phyloP scores from a whole-genome alignment of 176 grass and related monocot species.

The Coix lacrymajobi region DNA sequence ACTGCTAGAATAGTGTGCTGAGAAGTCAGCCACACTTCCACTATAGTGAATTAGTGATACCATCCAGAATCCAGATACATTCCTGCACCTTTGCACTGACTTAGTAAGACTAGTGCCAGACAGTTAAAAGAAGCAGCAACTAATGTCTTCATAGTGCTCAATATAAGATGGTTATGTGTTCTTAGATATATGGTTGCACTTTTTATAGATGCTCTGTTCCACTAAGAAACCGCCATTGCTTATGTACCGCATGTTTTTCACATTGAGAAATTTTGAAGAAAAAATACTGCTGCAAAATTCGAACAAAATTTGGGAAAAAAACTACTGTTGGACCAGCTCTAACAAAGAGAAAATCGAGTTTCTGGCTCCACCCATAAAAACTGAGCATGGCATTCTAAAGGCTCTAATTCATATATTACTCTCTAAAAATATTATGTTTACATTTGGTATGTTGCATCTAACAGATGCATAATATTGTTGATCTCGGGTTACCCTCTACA shows the following conservation, averaged over 20 bases:
- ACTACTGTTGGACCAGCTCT: neutral
- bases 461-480: neutral
- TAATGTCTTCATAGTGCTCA: neutral
- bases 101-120: conserved; percentile 8
- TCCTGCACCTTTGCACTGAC: neutral
- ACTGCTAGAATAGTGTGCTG: neutral
- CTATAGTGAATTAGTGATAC: neutral
- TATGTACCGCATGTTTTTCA: neutral
- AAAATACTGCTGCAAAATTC: neutral
- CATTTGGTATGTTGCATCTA: neutral
- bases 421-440: neutral
- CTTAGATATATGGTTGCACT: neutral
- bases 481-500: neutral
- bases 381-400: neutral
- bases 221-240: neutral
- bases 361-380: neutral
- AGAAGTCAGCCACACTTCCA: neutral
- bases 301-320: neutral
- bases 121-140: neutral
- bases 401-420: neutral
- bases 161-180: neutral
- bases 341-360: neutral
- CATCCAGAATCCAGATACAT: neutral
- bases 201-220: conserved; percentile 2
- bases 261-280: neutral